Conservation (phyloP, 1,284 basidiomycete genomes). For the Ceratobasidium papillatum region DNA sequence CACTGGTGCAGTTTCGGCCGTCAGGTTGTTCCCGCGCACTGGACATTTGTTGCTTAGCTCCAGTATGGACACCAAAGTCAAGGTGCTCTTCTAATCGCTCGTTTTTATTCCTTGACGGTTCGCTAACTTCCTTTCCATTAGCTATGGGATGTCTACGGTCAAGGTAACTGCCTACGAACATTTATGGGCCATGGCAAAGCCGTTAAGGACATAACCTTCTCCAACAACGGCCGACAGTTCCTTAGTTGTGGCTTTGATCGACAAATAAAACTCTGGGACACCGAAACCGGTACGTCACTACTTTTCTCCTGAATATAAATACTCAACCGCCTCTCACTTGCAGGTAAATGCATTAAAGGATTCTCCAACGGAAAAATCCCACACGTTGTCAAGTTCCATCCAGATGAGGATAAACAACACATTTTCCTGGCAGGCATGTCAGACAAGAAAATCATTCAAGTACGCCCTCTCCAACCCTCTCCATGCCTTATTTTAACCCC, state of each 20-base stretch:
- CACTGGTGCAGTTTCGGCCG: constrained; percentile 93
- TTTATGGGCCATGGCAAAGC: constrained; percentile 98
- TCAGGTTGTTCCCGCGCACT: constrained; percentile 90
- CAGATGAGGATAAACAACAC: constrained; percentile 94
- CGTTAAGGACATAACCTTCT: constrained; percentile 95
- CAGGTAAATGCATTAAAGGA: constrained; percentile 88
- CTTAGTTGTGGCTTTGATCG: constrained; percentile 95
- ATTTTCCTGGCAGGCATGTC: constrained; percentile 98
- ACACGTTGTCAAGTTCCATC: constrained; percentile 94
- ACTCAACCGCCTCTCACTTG: background rate
- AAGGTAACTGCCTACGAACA: constrained; percentile 94
- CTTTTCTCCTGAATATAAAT: background rate
- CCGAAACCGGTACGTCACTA: constrained; percentile 77
- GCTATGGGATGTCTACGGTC: constrained; percentile 98
- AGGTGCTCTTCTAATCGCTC: constrained; percentile 62
- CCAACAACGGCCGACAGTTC: constrained; percentile 90
- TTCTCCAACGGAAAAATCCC: constrained; percentile 98
- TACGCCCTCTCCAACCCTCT: constrained; percentile 52
- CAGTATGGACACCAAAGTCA: constrained; percentile 99
- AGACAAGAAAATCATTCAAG: constrained; percentile 99
- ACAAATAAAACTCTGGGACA: constrained; percentile 99
- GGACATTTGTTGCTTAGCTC: constrained; percentile 93
- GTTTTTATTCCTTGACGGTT: background rate
- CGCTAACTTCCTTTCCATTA: constrained; percentile 51
- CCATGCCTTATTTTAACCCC: background rate